Percentiles rank a stretch among this genome's conserved stretches.
Conservation (phyloP, 2,329 filamentous ascomycete species). For the Fusarium gaditjirri region DNA sequence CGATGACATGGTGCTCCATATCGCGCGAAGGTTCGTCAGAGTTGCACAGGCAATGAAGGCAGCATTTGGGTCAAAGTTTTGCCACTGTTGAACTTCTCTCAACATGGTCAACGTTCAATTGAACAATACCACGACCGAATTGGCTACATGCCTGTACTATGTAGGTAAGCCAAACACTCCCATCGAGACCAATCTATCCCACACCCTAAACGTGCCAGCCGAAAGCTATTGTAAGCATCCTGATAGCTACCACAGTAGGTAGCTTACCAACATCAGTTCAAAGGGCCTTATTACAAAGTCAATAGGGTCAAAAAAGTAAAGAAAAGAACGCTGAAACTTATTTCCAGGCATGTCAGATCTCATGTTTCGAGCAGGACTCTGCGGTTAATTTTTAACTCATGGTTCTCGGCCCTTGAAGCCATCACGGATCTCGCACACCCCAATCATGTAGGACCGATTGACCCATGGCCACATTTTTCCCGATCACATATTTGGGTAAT, state of each 20-base stretch:
- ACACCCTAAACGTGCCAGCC: slow-evolving; percentile 21
- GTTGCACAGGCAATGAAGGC: slow-evolving; percentile 6
- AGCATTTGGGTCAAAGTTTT: slow-evolving; percentile 3
- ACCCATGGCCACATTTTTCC: slow-evolving; percentile 8
- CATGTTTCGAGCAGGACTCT: background rate
- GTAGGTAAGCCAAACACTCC: slow-evolving; percentile 11
- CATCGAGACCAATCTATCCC: slow-evolving; percentile 24
- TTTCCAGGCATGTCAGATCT: slow-evolving; percentile 8
- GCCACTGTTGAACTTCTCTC: background rate
- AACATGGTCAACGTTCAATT: background rate
- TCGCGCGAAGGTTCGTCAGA: background rate
- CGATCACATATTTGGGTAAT: background rate
- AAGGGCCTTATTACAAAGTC: background rate
- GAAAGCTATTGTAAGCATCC: slow-evolving; percentile 21
- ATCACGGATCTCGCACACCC: slow-evolving; percentile 13
- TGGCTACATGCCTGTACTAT: background rate
- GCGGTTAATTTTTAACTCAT: background rate
- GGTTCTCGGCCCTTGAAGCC: slow-evolving; percentile 7
- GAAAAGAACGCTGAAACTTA: background rate
- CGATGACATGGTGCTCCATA: slow-evolving; percentile 8
- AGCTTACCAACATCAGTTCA: background rate
- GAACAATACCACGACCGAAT: slow-evolving; percentile 1
- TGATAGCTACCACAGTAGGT: background rate
- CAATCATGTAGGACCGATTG: slow-evolving; percentile 29
- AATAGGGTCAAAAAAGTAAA: background rate